Evolutionary conservation across 1,139 yeast genomes (phyloP).

Genomic region (Taiozyma sp.): DNA sequence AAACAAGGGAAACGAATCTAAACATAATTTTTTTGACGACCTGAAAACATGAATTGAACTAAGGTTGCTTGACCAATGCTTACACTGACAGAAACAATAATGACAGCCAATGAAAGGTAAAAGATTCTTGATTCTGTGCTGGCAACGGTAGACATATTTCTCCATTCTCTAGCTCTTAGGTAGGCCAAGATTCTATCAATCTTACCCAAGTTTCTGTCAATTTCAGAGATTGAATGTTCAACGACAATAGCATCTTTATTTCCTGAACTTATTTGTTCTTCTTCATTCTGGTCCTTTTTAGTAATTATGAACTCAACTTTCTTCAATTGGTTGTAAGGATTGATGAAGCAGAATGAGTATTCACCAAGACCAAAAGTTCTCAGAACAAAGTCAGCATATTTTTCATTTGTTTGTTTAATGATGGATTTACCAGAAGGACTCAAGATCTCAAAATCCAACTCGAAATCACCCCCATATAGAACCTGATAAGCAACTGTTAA

Average conservation of each 20-base stretch:
- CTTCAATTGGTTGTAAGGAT: conserved; percentile 61
- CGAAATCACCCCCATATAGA: conserved; percentile 65
- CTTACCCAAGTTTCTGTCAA: conserved; percentile 55
- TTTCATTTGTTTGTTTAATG: conserved; percentile 46
- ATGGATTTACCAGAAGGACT: conserved; percentile 56
- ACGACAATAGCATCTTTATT: conserved; percentile 51
- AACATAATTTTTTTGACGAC: conserved; percentile 35
- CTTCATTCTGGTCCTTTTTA: conserved; percentile 44
- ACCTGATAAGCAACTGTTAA: conserved; percentile 41
- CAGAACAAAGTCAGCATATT: conserved; percentile 56
- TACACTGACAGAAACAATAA: conserved; percentile 60
- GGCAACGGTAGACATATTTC: conserved; percentile 67
- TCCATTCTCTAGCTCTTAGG: conserved; percentile 67
- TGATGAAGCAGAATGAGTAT: conserved; percentile 63
- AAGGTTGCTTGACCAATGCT: conserved; percentile 58
- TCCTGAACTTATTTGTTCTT: conserved; percentile 45
- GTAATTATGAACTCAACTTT: conserved; percentile 62
- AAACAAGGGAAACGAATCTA: conserved; percentile 8
- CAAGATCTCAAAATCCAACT: conserved; percentile 57
- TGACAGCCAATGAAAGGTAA: conserved; percentile 57
- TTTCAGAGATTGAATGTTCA: conserved; percentile 51
- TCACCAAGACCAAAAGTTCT: conserved; percentile 54
- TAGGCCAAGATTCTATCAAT: conserved; percentile 56
- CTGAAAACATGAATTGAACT: conserved; percentile 43
- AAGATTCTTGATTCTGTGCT: conserved; percentile 63